Percentiles rank a stretch among this genome's conserved stretches.
phyloP scores from a whole-genome alignment of 495 filamentous ascomycete genomes.

The Hypomontagnella submonticulosa region DNA sequence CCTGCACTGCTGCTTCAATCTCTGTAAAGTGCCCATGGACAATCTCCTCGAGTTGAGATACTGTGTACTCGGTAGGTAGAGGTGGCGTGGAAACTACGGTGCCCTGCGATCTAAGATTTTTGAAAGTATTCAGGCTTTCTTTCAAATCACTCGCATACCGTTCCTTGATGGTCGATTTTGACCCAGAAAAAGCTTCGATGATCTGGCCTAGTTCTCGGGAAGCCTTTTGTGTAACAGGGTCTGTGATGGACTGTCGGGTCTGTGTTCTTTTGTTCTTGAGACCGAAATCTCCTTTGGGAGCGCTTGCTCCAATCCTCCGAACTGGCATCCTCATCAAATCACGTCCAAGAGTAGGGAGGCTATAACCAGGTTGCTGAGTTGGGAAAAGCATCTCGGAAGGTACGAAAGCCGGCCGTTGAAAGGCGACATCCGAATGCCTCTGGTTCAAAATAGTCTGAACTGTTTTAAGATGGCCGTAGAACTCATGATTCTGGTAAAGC shows the following conservation, averaged over 20 bases:
- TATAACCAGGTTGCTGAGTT: constrained; percentile 13
- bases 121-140: constrained; percentile 20
- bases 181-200: constrained; percentile 17
- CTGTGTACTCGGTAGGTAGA: constrained; percentile 8
- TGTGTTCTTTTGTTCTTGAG: background rate
- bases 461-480: constrained; percentile 55
- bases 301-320: background rate
- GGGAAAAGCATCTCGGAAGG: constrained; percentile 13
- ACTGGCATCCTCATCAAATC: constrained; percentile 25
- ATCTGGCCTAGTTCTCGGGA: constrained; percentile 24
- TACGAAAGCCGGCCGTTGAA: constrained; percentile 18
- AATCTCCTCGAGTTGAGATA: constrained; percentile 47
- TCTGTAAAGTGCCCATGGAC: constrained; percentile 11
- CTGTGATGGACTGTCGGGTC: background rate
- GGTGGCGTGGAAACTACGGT: too few species aligned
- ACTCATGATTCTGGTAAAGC: constrained; percentile 57
- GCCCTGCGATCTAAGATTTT: background rate
- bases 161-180: constrained; percentile 25
- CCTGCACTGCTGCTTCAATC: constrained; percentile 16
- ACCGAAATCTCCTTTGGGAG: background rate
- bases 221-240: background rate
- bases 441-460: constrained; percentile 55
- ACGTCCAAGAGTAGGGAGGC: constrained; percentile 10
- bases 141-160: constrained; percentile 42
- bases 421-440: constrained; percentile 24